Evolutionary conservation across 768 basidiomycete genomes (phyloP), one percentile per base, ranked within the genome.

Genomic region (Boletus bicolor): DNA sequence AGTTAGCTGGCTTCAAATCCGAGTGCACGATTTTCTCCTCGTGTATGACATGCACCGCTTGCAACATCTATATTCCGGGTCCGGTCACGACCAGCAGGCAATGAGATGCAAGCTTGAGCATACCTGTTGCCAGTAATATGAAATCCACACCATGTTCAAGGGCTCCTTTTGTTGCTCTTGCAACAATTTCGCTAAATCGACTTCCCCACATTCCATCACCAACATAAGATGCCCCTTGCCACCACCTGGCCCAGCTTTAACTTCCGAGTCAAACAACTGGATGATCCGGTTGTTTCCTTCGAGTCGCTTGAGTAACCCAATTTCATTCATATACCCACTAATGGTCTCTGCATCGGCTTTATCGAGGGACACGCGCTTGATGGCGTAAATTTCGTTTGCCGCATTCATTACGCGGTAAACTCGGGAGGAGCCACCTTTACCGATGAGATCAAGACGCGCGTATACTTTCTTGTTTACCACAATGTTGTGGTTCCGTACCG

Each of bases 21-120:
- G 95, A 96, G 73, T 99, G 96, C 3, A 99, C 96, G 58, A 99
- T 97, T 73, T 96, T 96, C 75, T 97, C 94, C 60, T 96, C 91
- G 66, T 99, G 96, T 51, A 98, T 96, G 53, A 98, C 88, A 55
- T 97, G 91, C n/a, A 99, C 96, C 1, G 95, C 95, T 78, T 97
- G 87, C 47, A 99, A 76, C 93, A 99, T 99, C 95, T 98, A 66
- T 30, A 17, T 19, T 7, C 24, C 46, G 8, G 15, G 21, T 28
- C 26, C 47, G 35, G 46, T 63, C 34, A 49, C 26, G n/a, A 43
- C 24, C 19, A 43, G 15, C 7, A 48, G 21, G 32, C 34, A 8
- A 38, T 37, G 5, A 9, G 17, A 55, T 43, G n/a, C 10, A 15
- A 34, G 3, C 15, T 11, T 17, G 34, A 28, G 70, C 79, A 26